Evolutionary conservation across 768 basidiomycete species (phyloP), one percentile per base, ranked within the genome.

Genomic region (Lentinula guzmanii): DNA sequence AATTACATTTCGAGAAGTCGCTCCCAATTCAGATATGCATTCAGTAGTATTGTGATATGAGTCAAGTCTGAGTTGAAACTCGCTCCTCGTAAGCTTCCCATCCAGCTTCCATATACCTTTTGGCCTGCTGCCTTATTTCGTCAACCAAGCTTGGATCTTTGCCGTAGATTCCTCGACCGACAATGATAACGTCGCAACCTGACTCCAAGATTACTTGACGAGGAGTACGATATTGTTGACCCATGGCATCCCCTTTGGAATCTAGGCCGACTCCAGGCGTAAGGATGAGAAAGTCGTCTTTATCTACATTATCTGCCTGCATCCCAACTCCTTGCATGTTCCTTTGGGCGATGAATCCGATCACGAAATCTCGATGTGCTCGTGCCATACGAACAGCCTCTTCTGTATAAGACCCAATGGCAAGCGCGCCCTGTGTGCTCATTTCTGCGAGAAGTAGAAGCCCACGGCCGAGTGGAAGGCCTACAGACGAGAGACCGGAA

Each of bases 121-220:
- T 84, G n/a, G 95, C 93, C 69, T 93, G 89, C 18, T 71, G 76
- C 35, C 78, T 76, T 39, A 86, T 83, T 13, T 71, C 68, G 10
- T 76, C 75, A 1, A 81, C 74, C 41, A 80, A 73, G 34, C 72
- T 77, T 51, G 72, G 71, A 62, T 79, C 77, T 57, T 81, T 79
- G 18, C 91, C 93, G 72, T 97, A 95, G 42, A 99, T 88, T 0
- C 97, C 97, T 62, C 97, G 79, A 33, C 97, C 97, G 51, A 99
- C 97, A 62, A 99, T 98, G 70, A 98, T 98, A 21, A 98, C 83
- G 75, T 99, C 97, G 71, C 92, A 92, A 33, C 94, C 95, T 50
- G 82, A 83, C 50, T 89, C 85, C 16, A 83, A 70, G 33, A 99
- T 77, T 28, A 95, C 95, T 71, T 95, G 81, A 35, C 82, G 75